Conservation (phyloP, 2,329 filamentous ascomycete species). For the Xylaria sp. region DNA sequence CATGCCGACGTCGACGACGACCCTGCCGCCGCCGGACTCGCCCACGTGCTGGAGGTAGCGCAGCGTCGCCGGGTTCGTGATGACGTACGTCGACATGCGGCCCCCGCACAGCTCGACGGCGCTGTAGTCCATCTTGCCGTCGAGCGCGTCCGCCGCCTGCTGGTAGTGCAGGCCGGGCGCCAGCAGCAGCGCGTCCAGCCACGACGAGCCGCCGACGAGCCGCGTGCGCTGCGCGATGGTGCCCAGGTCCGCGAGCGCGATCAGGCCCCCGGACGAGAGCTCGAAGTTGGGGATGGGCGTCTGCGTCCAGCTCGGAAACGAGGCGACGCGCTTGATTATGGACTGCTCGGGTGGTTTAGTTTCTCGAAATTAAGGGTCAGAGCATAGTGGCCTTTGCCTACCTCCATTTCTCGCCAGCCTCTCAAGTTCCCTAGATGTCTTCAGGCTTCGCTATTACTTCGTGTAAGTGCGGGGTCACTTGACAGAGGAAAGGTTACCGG, state of each 20-base stretch:
- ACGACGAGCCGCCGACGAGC: slow-evolving; percentile 58
- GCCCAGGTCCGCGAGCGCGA: slow-evolving; percentile 61
- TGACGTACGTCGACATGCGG: slow-evolving; percentile 37
- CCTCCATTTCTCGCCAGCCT: slow-evolving; percentile 23
- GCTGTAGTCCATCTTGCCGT: slow-evolving; percentile 46
- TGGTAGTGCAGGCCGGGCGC: slow-evolving; percentile 65
- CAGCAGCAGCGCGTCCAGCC: slow-evolving; percentile 59
- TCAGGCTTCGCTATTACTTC: background rate
- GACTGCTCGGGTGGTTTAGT: slow-evolving; percentile 22
- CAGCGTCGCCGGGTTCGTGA: slow-evolving; percentile 57
- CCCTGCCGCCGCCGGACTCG: slow-evolving; percentile 55
- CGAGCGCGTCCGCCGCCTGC: slow-evolving; percentile 56
- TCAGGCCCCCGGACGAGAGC: slow-evolving; percentile 55
- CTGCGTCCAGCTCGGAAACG: slow-evolving; percentile 47
- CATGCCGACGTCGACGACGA: slow-evolving; percentile 61
- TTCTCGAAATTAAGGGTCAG: background rate
- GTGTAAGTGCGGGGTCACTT: background rate
- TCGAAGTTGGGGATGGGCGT: slow-evolving; percentile 49
- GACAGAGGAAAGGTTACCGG: background rate
- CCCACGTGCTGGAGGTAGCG: slow-evolving; percentile 59
- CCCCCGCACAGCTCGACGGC: slow-evolving; percentile 40
- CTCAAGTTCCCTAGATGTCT: background rate
- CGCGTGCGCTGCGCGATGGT: slow-evolving; percentile 59
- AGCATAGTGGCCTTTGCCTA: slow-evolving; percentile 7
- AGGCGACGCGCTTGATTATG: slow-evolving; percentile 30